Percentiles rank a stretch among this genome's conserved stretches.
Conservation (phyloP, 495 filamentous ascomycete genomes). For the Terfezia claveryi region DNA sequence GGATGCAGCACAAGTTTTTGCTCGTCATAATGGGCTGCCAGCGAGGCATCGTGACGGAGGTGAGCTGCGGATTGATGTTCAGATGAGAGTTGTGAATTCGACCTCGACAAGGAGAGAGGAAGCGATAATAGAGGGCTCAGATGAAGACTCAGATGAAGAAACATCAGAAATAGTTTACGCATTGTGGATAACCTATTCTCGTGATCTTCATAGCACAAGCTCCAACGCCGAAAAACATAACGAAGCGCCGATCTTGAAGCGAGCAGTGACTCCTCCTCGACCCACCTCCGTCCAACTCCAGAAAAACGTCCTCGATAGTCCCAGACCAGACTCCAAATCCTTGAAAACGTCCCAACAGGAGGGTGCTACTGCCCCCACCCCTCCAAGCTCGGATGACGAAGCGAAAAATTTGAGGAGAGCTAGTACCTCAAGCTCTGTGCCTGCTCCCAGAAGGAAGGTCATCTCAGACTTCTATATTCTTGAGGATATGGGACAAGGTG, state of each 20-base stretch:
- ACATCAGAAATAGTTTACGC: conserved; percentile 75
- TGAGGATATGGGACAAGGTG: conserved; percentile 96
- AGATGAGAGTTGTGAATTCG: conserved; percentile 86
- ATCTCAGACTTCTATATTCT: conserved; percentile 83
- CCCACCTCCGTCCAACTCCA: conserved; percentile 28
- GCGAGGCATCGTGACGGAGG: conserved; percentile 77
- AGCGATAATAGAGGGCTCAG: conserved; percentile 18
- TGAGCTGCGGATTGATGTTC: conserved; percentile 78
- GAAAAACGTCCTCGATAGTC: conserved; percentile 22
- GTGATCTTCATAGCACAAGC: conserved; percentile 59
- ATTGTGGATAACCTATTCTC: conserved; percentile 89
- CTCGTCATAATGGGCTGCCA: conserved; percentile 57
- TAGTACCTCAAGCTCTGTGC: conserved; percentile 3
- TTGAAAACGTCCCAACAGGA: conserved; percentile 16
- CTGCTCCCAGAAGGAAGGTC: conserved; percentile 33
- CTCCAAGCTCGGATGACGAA: conserved; percentile 18
- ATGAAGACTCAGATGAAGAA: conserved; percentile 23
- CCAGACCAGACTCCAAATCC: conserved; percentile 39
- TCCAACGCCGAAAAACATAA: conserved; percentile 27
- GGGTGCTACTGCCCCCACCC: conserved; percentile 2
- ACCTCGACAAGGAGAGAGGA: conserved; percentile 28
- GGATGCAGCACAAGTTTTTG: conserved; percentile 51
- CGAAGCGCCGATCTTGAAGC: conserved; percentile 35
- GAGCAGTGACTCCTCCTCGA: conserved; percentile 41
- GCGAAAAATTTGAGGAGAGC: conserved; percentile 1